Base-by-base conservation (phyloP, 257 asterid species). In the Pogostemon cablin region DNA sequence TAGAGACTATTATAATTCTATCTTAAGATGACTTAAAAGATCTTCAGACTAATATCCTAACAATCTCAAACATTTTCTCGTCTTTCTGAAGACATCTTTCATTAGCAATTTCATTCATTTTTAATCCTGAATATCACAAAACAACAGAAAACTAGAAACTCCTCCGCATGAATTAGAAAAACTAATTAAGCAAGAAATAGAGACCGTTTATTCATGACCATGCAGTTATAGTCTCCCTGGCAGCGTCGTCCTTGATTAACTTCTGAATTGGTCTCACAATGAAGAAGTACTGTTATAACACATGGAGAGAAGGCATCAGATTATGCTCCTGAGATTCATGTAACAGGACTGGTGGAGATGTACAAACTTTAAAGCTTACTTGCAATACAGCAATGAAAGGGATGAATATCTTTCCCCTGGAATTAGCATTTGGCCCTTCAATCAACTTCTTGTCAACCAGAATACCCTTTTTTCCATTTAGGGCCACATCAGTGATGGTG, bases 381-480 rank as follows among this genome's bases (percentile, higher is more conserved):
- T 93, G 92, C 78, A 82, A 72, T 48, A 91, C 92, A 77, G 83
- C 64, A 76, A 93, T 86, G 39, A 93, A 66, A 68, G 98, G 98
- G 78, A 93, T 93, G 47, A 81, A 73, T 25, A 80, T 3, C 75
- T 91, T 95, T 50, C 98, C 95, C 73, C 85, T 84, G 44, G 82
- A 82, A 68, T 89, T 88, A 5, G 99, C 88, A 47, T 95, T 90
- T 32, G 95, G 96, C 56, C 99, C 99, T 54, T 90, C 97, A 43
- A 95, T 88, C 85, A 95, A 80, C 84, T 84, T 86, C 75, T 76
- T 78, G 84, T 95, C 97, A 10, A 95, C 84, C 47, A 89, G 77
- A 78, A 95, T 83, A 72, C 97, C 73, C 44, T 55, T 20, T 72
- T 88, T 86, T 67, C 89, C 96, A 65, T 87, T 84, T 64, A 88